Base-by-base conservation (phyloP, 495 filamentous ascomycete species). In the Mytilinidion resinicola region DNA sequence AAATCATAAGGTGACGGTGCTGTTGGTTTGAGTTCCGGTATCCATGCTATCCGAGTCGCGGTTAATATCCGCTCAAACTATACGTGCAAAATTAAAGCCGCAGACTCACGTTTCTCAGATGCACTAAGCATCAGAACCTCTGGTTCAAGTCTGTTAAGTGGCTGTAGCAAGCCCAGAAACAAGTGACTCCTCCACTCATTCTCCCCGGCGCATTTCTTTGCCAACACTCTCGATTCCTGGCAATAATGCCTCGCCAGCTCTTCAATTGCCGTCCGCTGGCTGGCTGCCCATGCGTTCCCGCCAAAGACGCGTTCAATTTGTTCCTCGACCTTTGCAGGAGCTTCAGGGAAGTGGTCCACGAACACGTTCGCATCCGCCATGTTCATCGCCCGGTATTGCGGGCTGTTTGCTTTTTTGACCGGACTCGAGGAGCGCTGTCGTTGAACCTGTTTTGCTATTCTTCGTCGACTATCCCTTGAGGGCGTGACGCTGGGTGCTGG, bases 21-120 rank as follows among this genome's bases (percentile, higher is more conserved):
- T 9, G 33, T 53, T 53, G 30, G 51, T 20, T 19, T 39, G 11
- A 53, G 51, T 53, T 53, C 30, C 37, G 34, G 14, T 53, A 53
- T 39, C 34, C 30, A 53, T 53, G 30, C 51, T 53, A n/a, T n/a
- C n/a, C n/a, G n/a, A n/a, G n/a, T n/a, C n/a, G n/a, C n/a, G n/a
- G n/a, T n/a, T n/a, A n/a, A 53, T 41, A 20, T 25, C 20, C 20
- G 33, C 8, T 10, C 33, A 21, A 51, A 21, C 33, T 51, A 51
- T 51, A 51, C 20, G 8, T 4, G 14, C 14, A 51, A 51, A 33
- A 21, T 17, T 21, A 17, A 36, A 51, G 11, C 14, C 20, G 20
- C 21, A 21, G 33, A 51, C 20, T 17, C 33, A 51, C 20, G 20
- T 21, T 33, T 51, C 20, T 51, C 33, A 51, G 5, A 53, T 20